Evolutionary conservation across 1,284 basidiomycete genomes (phyloP), one percentile per base, ranked within the genome.

Genomic region (Microbotryum silenes-acaulis): DNA sequence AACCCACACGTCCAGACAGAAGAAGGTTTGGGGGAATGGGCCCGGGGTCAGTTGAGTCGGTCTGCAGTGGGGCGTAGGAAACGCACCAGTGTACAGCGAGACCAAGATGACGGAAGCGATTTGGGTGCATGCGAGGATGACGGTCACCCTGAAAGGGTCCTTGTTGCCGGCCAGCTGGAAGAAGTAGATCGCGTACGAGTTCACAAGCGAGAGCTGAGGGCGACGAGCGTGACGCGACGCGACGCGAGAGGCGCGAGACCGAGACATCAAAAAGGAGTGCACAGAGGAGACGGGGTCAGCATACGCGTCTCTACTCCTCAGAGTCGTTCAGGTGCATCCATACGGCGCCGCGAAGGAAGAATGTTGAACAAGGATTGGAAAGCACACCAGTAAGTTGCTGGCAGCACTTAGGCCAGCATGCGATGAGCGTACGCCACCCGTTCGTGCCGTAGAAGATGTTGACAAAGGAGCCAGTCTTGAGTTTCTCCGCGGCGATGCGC

Each of bases 101-200:
- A 59, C 58, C 46, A 67, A 23, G 21, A 69, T 49, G 37, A 67
- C 58, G 1, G 62, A 59, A 44, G 68, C 31, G 21, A 72, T 61
- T 55, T 72, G 69, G 18, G 66, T 66, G 51, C 69, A 71, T 31
- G 70, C 65, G 33, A 73, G 68, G 51, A 73, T 73, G 61, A 72
- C 64, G 2, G 72, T 72, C 31, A 72, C 71, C 5, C 31, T 57
- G 70, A 72, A 72, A 0, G 71, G 69, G 45, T 70, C 58, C 54
- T 64, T 68, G 68, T 70, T 70, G 14, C 71, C 70, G 7, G 71
- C 70, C 9, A 72, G 60, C 53, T 71, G 66, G 68, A 70, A 72
- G 55, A 72, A 72, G 56, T 72, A 72, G 14, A 70, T 66, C 25
- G 67, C 52, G 54, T 72, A 70, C 4, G 49, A 61, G 59, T 29